phyloP scores from a whole-genome alignment of 257 asterid genomes.

The Solanum clarkiae region DNA sequence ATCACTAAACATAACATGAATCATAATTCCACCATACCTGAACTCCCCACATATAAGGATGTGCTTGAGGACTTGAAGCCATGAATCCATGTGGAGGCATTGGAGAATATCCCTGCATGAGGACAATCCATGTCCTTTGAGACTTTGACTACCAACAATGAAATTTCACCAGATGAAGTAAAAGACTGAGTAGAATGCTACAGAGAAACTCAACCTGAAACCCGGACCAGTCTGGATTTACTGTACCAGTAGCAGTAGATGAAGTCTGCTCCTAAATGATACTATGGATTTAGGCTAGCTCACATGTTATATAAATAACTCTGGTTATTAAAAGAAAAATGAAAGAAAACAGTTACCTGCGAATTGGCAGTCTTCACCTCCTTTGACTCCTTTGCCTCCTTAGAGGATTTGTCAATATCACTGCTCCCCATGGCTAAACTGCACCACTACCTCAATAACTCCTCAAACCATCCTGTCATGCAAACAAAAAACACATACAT shows the following conservation, averaged over 20 bases:
- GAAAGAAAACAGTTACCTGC: slow-evolving; percentile 29
- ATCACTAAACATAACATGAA: neutral
- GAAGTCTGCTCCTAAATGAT: slow-evolving; percentile 62
- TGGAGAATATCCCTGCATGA: slow-evolving; percentile 67
- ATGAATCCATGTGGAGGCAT: slow-evolving; percentile 83
- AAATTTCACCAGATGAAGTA: slow-evolving; percentile 1
- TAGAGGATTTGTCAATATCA: slow-evolving; percentile 69
- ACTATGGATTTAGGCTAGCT: neutral
- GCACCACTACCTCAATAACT: slow-evolving; percentile 16
- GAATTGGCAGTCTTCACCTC: slow-evolving; percentile 58
- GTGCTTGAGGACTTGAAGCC: slow-evolving; percentile 81
- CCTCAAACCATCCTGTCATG: slow-evolving; percentile 31
- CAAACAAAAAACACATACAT: neutral
- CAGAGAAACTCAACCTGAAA: slow-evolving; percentile 59
- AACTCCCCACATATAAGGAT: slow-evolving; percentile 98
- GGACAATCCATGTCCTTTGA: slow-evolving; percentile 6
- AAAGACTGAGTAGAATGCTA: neutral
- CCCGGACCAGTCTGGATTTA: slow-evolving; percentile 80
- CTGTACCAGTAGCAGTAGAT: slow-evolving; percentile 43
- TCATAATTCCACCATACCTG: slow-evolving; percentile 37
- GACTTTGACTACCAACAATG: neutral
- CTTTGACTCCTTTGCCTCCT: slow-evolving; percentile 71
- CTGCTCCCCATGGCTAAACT: slow-evolving; percentile 57
- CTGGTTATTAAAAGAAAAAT: neutral
- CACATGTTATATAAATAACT: neutral